These are phyloP conservation scores for Condylostoma magnum DNA, from an alignment of 169 alveolate species.

Conservation along the genomic window DNA sequence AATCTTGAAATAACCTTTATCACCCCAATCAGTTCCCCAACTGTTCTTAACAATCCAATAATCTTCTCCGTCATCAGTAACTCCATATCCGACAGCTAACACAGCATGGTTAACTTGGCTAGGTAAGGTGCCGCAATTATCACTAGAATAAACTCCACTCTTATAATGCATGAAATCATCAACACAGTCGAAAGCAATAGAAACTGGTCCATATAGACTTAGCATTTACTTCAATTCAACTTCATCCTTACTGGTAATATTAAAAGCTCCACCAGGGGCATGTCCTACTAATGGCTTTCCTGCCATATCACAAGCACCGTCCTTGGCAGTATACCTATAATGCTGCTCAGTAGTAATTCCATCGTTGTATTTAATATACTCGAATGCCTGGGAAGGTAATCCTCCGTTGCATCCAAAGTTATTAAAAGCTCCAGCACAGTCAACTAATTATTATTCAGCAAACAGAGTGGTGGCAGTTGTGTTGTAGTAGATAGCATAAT, in stretches of 20 bases:
- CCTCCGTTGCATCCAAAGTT: conserved; percentile 76
- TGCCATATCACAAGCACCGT: background rate
- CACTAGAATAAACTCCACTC: conserved; percentile 36
- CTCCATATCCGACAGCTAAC: conserved; percentile 83
- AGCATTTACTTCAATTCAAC: no score
- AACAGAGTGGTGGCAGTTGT: no score
- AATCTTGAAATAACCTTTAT: conserved; percentile 55
- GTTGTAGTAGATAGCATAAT: no score
- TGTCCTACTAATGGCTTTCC: no score
- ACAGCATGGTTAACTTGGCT: conserved; percentile 77
- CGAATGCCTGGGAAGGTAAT: conserved; percentile 57
- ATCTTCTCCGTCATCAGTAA: conserved; percentile 42
- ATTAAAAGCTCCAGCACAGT: conserved; percentile 64
- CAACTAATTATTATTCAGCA: conserved; percentile 58
- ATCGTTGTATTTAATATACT: conserved; percentile 15
- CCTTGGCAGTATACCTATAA: background rate
- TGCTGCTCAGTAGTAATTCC: background rate
- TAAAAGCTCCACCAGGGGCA: no score
- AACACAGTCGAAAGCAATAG: conserved; percentile 42
- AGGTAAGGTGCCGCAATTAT: conserved; percentile 20
- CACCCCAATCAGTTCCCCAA: conserved; percentile 75
- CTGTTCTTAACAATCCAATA: conserved; percentile 63
- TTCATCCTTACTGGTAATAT: no score
- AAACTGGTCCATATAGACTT: conserved; percentile 43
- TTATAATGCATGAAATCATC: conserved; percentile 35